A percentile compares a stretch with the other conserved stretches of the same genome.
phyloP scores from a whole-genome alignment of 805 yeast genomes.

The Hanseniaspora lachancei region DNA sequence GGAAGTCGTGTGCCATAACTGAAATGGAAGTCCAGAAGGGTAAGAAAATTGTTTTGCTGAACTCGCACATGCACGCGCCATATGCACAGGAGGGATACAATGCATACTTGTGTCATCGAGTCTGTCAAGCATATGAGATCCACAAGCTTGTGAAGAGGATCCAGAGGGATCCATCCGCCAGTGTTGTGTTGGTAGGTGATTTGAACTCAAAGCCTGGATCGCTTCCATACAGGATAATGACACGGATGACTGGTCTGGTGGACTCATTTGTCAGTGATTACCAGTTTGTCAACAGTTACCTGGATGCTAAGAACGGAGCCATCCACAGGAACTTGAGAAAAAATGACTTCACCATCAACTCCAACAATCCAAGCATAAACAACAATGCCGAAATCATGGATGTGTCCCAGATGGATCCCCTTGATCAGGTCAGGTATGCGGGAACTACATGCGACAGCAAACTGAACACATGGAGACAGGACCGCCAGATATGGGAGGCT shows the following conservation, averaged over 20 bases:
- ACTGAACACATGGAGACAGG: slow-evolving; percentile 71
- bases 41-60: slow-evolving; percentile 51
- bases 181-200: slow-evolving; percentile 85
- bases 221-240: slow-evolving; percentile 62
- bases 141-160: slow-evolving; percentile 44
- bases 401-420: slow-evolving; percentile 37
- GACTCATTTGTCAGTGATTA: slow-evolving; percentile 49
- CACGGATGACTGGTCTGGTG: slow-evolving; percentile 49
- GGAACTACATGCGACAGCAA: slow-evolving; percentile 86
- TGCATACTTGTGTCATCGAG: slow-evolving; percentile 76
- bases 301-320: not conserved
- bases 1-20: slow-evolving; percentile 74
- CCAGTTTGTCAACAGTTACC: not conserved
- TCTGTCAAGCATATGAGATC: slow-evolving; percentile 95
- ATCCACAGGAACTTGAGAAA: not conserved
- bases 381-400: slow-evolving; percentile 19
- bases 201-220: slow-evolving; percentile 81
- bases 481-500: slow-evolving; percentile 48
- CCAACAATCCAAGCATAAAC: not conserved
- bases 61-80: slow-evolving; percentile 97
- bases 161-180: slow-evolving; percentile 61
- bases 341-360: slow-evolving; percentile 10
- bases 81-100: slow-evolving; percentile 75
- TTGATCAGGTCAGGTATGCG: slow-evolving; percentile 53
- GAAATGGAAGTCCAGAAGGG: slow-evolving; percentile 38